Conservation (phyloP, 805 yeast species). For the Spathaspora sp. region DNA sequence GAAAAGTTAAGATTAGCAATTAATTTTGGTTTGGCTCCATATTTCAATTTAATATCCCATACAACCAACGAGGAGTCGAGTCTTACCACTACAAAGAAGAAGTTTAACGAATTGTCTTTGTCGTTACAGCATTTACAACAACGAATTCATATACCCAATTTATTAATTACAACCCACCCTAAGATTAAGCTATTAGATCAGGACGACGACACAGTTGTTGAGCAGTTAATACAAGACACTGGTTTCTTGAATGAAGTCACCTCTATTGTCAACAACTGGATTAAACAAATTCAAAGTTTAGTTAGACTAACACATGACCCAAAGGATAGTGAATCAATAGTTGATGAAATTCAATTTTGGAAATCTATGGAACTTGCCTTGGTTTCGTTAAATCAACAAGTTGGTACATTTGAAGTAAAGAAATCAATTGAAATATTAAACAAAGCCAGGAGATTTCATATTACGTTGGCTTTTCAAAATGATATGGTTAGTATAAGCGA, state of each 20-base stretch:
- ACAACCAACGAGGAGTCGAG: constrained; percentile 10
- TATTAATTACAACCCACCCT: constrained; percentile 51
- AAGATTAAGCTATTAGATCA: constrained; percentile 22
- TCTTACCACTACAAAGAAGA: constrained; percentile 45
- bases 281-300: constrained; percentile 54
- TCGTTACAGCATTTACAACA: constrained; percentile 68
- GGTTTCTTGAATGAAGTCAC: constrained; percentile 67
- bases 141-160: constrained; percentile 64
- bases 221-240: constrained; percentile 44
- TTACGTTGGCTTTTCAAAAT: constrained; percentile 66
- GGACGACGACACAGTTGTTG: constrained; percentile 28
- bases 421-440: constrained; percentile 59
- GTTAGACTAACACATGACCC: constrained; percentile 53
- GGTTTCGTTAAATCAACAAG: constrained; percentile 51
- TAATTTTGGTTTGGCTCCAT: constrained; percentile 62
- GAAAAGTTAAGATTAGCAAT: constrained; percentile 59
- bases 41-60: constrained; percentile 51
- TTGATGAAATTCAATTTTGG: constrained; percentile 80
- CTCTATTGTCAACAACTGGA: constrained; percentile 69
- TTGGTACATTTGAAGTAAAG: constrained; percentile 49
- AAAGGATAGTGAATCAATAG: constrained; percentile 46
- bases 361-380: constrained; percentile 62
- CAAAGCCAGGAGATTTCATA: constrained; percentile 74
- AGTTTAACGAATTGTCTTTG: constrained; percentile 62
- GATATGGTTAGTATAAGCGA: constrained; percentile 61